Conservation (phyloP, 2,329 filamentous ascomycete species). For the Hypoxylon sp. region DNA sequence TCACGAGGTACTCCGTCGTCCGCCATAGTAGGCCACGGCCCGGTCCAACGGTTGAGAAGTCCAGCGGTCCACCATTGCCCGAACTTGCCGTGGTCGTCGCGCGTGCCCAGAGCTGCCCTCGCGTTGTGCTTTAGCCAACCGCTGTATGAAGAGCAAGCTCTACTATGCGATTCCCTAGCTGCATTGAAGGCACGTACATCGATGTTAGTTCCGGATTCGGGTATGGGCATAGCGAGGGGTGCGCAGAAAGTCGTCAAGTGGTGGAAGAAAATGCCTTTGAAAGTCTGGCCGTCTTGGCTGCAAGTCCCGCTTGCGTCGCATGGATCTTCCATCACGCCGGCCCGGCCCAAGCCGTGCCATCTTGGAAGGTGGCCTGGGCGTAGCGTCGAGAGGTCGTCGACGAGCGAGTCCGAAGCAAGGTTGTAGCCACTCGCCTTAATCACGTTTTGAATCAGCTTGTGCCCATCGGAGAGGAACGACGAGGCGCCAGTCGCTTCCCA, state of each 20-base stretch:
- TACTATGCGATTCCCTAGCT: constrained; percentile 64
- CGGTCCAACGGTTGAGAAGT: constrained; percentile 55
- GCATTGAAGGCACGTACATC: constrained; percentile 52
- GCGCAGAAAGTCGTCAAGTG: constrained; percentile 86
- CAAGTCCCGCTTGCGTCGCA: constrained; percentile 84
- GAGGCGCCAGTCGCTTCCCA: constrained; percentile 83
- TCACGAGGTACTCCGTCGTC: constrained; percentile 59
- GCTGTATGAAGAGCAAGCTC: constrained; percentile 75
- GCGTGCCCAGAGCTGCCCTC: constrained; percentile 78
- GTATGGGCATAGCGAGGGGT: constrained; percentile 64
- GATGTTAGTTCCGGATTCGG: constrained; percentile 49
- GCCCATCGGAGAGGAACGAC: constrained; percentile 82
- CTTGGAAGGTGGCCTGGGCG: constrained; percentile 59
- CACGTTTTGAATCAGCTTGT: constrained; percentile 80
- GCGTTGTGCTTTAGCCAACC: constrained; percentile 87
- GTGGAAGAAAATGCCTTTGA: constrained; percentile 96
- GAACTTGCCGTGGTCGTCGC: constrained; percentile 77
- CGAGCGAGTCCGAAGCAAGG: constrained; percentile 58
- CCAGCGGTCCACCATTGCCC: constrained; percentile 89
- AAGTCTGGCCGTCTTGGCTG: constrained; percentile 87
- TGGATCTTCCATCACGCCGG: constrained; percentile 85
- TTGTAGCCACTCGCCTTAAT: constrained; percentile 85
- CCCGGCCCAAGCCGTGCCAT: constrained; percentile 83
- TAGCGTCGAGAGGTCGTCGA: constrained; percentile 58
- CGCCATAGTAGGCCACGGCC: constrained; percentile 52